These are phyloP conservation scores for Pseudogymnoascus sp. DNA, from an alignment of 2,329 filamentous ascomycete species.

Conservation along the genomic window DNA sequence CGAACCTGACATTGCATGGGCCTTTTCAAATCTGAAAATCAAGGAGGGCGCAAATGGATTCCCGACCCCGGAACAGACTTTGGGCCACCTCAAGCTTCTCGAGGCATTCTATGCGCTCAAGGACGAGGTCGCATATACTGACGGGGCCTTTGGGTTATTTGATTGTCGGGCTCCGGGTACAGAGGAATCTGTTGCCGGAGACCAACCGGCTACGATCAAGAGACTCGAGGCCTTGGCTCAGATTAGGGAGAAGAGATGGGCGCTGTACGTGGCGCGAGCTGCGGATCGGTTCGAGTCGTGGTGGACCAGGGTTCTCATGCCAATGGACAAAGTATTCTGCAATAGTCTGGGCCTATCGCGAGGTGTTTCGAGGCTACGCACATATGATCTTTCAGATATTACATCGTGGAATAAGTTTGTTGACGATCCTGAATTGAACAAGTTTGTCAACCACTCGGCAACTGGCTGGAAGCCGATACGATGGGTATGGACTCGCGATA, in stretches of 20 bases:
- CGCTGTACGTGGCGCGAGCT: constrained; percentile 57
- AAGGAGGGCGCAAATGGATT: constrained; percentile 22
- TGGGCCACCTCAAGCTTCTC: constrained; percentile 66
- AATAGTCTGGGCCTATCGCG: background rate
- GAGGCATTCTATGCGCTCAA: constrained; percentile 58
- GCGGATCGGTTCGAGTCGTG: constrained; percentile 59
- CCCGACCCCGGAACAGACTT: constrained; percentile 48
- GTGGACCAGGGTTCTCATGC: constrained; percentile 41
- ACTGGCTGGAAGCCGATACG: background rate
- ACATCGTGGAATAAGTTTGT: background rate
- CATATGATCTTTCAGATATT: background rate
- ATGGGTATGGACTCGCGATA: constrained; percentile 32
- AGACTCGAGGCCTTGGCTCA: constrained; percentile 38
- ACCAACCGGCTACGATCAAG: constrained; percentile 30
- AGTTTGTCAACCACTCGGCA: background rate
- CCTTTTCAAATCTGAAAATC: constrained; percentile 34
- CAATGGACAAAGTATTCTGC: constrained; percentile 15
- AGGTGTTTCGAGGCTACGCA: background rate
- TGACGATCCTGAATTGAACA: background rate
- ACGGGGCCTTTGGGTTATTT: constrained; percentile 58
- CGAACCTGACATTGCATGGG: constrained; percentile 15
- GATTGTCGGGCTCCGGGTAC: constrained; percentile 30
- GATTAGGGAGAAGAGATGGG: constrained; percentile 65
- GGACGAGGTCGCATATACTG: constrained; percentile 54
- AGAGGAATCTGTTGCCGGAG: constrained; percentile 17